Conservation (phyloP, 2,329 filamentous ascomycete species). For the Chaetomiaceae sp. region DNA sequence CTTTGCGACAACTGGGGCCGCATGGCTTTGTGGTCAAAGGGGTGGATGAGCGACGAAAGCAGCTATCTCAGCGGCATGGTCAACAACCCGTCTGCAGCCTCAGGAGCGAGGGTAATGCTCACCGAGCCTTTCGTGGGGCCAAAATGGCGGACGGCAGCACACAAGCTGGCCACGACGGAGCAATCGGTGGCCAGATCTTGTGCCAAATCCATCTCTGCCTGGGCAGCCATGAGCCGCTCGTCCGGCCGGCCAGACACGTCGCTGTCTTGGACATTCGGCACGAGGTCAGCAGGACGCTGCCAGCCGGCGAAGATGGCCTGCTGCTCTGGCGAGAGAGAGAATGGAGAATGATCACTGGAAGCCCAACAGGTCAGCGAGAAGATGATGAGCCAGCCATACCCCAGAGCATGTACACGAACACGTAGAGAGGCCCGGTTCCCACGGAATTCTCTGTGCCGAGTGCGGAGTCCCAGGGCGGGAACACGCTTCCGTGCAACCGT, state of each 20-base stretch:
- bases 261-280: constrained; percentile 38
- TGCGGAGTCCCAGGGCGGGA: constrained; percentile 73
- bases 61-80: constrained; percentile 43
- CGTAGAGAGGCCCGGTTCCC: constrained; percentile 50
- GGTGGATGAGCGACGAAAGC: constrained; percentile 66
- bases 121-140: constrained; percentile 65
- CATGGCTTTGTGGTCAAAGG: constrained; percentile 55
- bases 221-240: constrained; percentile 31
- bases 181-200: constrained; percentile 96
- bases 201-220: constrained; percentile 68
- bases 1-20: constrained; percentile 62
- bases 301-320: constrained; percentile 72
- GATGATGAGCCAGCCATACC: constrained; percentile 2
- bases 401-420: constrained; percentile 41
- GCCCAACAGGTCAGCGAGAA: constrained; percentile 7
- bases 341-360: constrained; percentile 58
- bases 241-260: constrained; percentile 4
- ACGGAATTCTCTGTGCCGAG: constrained; percentile 59
- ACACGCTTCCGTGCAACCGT: constrained; percentile 73
- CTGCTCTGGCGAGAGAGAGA: constrained; percentile 71
- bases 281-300: constrained; percentile 67
- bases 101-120: constrained; percentile 20
- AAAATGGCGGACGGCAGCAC: constrained; percentile 67
- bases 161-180: constrained; percentile 92
- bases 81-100: not conserved